phyloP scores from a whole-genome alignment of 2,329 filamentous ascomycete genomes.

The Aspergillus tubingensis region DNA sequence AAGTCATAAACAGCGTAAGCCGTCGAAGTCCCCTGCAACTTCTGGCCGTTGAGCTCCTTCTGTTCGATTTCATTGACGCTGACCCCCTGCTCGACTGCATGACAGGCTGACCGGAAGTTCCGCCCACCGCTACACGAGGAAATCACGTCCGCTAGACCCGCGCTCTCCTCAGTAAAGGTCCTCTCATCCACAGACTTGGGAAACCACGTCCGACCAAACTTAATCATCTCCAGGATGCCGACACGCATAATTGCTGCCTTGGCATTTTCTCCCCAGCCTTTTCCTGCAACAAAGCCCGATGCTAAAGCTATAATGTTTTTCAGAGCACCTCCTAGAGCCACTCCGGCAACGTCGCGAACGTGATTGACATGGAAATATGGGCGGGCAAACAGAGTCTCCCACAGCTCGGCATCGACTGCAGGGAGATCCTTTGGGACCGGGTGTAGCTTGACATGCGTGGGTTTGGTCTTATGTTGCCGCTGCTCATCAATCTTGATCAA shows the following conservation, averaged over 20 bases:
- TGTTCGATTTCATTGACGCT: conserved; percentile 20
- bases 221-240: conserved; percentile 87
- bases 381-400: conserved; percentile 82
- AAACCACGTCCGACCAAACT: conserved; percentile 64
- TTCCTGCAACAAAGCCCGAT: conserved; percentile 86
- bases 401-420: conserved; percentile 74
- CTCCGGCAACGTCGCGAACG: conserved; percentile 62
- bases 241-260: conserved; percentile 94
- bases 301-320: conserved; percentile 94
- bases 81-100: conserved; percentile 20
- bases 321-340: conserved; percentile 72
- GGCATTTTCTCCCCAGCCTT: conserved; percentile 93
- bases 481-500: conserved; percentile 44
- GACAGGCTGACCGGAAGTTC: conserved; percentile 21
- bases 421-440: conserved; percentile 77
- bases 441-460: conserved; percentile 66
- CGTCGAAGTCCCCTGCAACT: conserved; percentile 21
- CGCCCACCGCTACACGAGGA: conserved; percentile 18
- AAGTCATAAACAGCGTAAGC: conserved; percentile 16
- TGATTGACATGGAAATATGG: conserved; percentile 93
- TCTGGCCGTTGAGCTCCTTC: conserved; percentile 22
- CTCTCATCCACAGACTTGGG: conserved; percentile 18
- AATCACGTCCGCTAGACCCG: conserved; percentile 26
- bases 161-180: conserved; percentile 26
- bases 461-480: conserved; percentile 64